Conservation (phyloP, 257 asterid species). For the Nicotiana attenuata region DNA sequence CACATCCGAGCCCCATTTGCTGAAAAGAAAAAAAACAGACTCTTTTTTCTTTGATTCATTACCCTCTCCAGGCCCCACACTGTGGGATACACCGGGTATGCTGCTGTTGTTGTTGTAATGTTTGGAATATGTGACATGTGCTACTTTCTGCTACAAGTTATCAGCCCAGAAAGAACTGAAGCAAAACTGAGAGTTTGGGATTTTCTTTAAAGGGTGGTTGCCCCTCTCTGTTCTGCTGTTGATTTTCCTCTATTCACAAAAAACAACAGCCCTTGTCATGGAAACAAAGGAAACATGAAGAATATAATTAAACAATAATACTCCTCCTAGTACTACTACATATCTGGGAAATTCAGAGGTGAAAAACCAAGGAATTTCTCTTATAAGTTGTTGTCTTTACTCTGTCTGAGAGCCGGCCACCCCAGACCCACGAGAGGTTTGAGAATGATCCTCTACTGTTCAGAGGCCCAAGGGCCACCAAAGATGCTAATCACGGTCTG, state of each 20-base stretch:
- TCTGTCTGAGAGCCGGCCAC: too few relatives aligned
- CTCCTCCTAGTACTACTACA: too few relatives aligned
- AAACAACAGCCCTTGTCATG: slow-evolving; percentile 15
- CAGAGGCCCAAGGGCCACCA: too few relatives aligned
- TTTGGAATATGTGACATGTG: neutral
- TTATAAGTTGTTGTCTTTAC: too few relatives aligned
- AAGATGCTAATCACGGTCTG: too few relatives aligned
- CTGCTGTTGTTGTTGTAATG: too few relatives aligned
- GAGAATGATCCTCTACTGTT: too few relatives aligned
- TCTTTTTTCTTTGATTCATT: too few relatives aligned
- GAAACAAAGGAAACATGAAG: neutral
- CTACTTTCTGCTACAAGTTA: neutral
- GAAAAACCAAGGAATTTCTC: neutral
- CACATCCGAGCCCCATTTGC: neutral
- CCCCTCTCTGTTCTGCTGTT: slow-evolving; percentile 23
- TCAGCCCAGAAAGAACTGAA: neutral
- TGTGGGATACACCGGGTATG: neutral
- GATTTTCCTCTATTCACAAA: neutral
- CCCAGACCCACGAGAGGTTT: too few relatives aligned
- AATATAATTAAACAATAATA: neutral
- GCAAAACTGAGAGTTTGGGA: slow-evolving; percentile 5
- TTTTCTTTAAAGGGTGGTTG: slow-evolving; percentile 25
- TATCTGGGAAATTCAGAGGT: neutral
- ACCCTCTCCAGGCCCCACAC: neutral
- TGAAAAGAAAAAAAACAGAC: neutral